Conservation (phyloP, 192 early-diverging fungal genomes). For the Coemansia sp. region DNA sequence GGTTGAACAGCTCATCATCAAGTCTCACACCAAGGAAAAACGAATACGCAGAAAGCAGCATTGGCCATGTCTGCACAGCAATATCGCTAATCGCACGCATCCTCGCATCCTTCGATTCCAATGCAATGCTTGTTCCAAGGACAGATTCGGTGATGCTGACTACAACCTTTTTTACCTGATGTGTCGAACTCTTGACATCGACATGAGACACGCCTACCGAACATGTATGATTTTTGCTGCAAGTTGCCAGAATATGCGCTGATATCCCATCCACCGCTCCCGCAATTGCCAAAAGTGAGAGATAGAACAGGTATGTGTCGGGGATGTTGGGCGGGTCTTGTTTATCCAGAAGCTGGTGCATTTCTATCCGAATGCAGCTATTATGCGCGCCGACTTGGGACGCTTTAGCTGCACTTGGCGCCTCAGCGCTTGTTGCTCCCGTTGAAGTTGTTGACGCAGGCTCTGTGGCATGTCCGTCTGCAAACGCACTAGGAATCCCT, state of each 20-base stretch:
- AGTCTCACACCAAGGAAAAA: slow-evolving; percentile 73
- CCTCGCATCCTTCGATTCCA: background rate
- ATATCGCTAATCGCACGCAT: slow-evolving; percentile 63
- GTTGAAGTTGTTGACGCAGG: background rate
- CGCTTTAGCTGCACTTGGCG: background rate
- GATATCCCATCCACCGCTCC: slow-evolving; percentile 74
- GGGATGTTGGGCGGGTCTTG: slow-evolving; percentile 84
- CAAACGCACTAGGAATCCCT: slow-evolving; percentile 21
- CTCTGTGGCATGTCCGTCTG: background rate
- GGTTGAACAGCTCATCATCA: slow-evolving; percentile 82
- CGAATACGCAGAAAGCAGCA: slow-evolving; percentile 72
- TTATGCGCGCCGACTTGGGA: slow-evolving; percentile 30
- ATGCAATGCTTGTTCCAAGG: background rate
- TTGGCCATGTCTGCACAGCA: slow-evolving; percentile 79
- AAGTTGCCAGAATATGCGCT: slow-evolving; percentile 59
- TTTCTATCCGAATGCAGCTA: slow-evolving; percentile 46
- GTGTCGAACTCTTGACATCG: background rate
- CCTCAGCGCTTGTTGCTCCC: background rate
- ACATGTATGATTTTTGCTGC: slow-evolving; percentile 34
- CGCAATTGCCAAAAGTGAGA: slow-evolving; percentile 71
- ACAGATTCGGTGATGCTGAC: slow-evolving; percentile 45
- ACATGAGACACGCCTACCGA: slow-evolving; percentile 27
- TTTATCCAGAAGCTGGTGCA: slow-evolving; percentile 93
- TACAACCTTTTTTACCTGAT: slow-evolving; percentile 1
- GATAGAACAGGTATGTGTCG: slow-evolving; percentile 81